Conservation (phyloP, 1,284 basidiomycete species). For the Austropuccinia psidii region DNA sequence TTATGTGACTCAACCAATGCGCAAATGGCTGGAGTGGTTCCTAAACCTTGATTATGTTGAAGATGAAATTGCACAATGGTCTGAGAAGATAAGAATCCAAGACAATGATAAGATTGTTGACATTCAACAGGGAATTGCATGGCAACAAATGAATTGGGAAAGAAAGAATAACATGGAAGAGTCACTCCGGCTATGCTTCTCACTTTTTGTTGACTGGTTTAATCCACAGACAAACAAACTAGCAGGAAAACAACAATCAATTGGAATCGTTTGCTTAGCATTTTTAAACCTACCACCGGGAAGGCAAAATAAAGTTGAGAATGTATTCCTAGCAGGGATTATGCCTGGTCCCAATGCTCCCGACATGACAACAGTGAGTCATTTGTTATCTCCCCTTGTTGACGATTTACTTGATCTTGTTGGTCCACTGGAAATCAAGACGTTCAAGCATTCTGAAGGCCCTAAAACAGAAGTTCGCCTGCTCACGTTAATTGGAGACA, state of each 20-base stretch:
- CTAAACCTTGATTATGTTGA: not conserved
- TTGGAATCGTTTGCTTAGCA: slow-evolving; percentile 1
- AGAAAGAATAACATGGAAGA: too few relatives aligned
- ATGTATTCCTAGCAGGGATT: slow-evolving; percentile 1
- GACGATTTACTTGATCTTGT: not conserved
- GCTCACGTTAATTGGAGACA: slow-evolving; percentile 14
- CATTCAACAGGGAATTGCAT: not conserved
- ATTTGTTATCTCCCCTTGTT: not conserved
- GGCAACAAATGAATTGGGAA: not conserved
- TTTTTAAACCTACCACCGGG: slow-evolving; percentile 2
- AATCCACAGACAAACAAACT: slow-evolving; percentile 22
- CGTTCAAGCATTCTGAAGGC: not conserved
- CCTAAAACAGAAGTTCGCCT: not conserved
- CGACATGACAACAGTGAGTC: slow-evolving; percentile 1
- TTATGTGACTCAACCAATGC: not conserved
- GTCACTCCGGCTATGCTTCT: not conserved
- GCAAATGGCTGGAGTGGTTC: not conserved
- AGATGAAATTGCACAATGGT: not conserved
- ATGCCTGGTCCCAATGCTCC: slow-evolving; percentile 3
- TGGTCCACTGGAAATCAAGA: not conserved
- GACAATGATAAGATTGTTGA: not conserved
- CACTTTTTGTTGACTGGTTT: slow-evolving; percentile 18
- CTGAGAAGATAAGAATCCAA: not conserved
- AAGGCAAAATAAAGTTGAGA: not conserved
- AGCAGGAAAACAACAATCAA: not conserved